Evolutionary conservation across 1,284 basidiomycete genomes (phyloP), one percentile per base, ranked within the genome.

Genomic region (Ceratobasidium sp.): DNA sequence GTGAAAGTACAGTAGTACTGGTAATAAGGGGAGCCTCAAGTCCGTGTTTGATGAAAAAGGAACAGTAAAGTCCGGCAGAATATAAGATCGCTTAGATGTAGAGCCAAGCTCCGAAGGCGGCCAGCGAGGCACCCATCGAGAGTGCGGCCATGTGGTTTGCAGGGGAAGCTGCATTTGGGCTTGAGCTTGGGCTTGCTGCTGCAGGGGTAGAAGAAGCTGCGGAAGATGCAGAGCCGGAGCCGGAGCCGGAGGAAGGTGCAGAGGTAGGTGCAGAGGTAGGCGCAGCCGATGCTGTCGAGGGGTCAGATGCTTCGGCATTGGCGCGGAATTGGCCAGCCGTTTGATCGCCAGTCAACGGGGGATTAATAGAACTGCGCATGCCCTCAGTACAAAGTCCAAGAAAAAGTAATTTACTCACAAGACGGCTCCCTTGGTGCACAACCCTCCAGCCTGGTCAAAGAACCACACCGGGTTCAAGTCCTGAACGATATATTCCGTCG

Each of bases 251-350:
- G 69, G n/a, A 62, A 25, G 54, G 19, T 11, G 9, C 29, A 29
- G 22, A 51, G 7, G 65, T 25, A n/a, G 65, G 15, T 7, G 65
- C 65, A 6, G 69, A 62, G 22, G 69, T 62, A n/a, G 69, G 57
- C 9, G 70, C 59, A 29, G 9, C 59, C 59, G 59, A 52, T 8
- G 59, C 59, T 4, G 70, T 49, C 5, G 43, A 62, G 17, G 70
- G 70, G 54, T 74, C 46, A 40, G 70, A 51, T 51, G 70, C 70
- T 49, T 74, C 70, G 22, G 70, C 70, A 32, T 74, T 74, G 32
- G 70, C 70, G 46, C 59, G 59, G 70, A 74, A 74, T 40, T 74
- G 70, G 32, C 70, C 70, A n/a, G 70, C 70, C 5, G 57, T 74
- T 64, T 74, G 70, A 29, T 25, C 43, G 49, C 61, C 70, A 22